Evolutionary conservation across 176 grass and related monocot species (phyloP).

Genomic region (Areca catechu): DNA sequence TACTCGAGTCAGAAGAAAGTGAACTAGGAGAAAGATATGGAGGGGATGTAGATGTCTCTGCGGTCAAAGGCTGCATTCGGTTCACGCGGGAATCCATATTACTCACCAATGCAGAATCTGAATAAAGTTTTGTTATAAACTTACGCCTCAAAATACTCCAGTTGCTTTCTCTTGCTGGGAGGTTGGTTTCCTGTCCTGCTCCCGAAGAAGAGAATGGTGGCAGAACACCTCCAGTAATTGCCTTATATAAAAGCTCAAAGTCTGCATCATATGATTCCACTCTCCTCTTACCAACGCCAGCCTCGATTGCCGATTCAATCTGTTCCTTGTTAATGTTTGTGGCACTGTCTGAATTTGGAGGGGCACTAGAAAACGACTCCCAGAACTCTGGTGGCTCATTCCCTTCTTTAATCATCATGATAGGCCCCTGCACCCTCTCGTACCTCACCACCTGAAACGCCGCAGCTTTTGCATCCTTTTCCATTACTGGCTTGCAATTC

Average conservation of each 20-base stretch:
- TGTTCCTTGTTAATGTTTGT: slow-evolving; percentile 47
- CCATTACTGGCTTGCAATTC: slow-evolving; percentile 69
- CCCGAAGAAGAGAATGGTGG: slow-evolving; percentile 77
- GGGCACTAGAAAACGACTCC: slow-evolving; percentile 65
- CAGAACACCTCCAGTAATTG: slow-evolving; percentile 72
- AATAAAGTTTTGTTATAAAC: slow-evolving; percentile 61
- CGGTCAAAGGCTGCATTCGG: slow-evolving; percentile 29
- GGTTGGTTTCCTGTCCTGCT: slow-evolving; percentile 54
- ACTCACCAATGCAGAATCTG: slow-evolving; percentile 50
- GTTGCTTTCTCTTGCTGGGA: slow-evolving; percentile 83
- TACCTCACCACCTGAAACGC: slow-evolving; percentile 94
- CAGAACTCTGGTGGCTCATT: slow-evolving; percentile 73
- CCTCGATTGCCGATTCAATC: slow-evolving; percentile 42
- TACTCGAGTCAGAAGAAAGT: slow-evolving; percentile 65
- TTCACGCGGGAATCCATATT: slow-evolving; percentile 42
- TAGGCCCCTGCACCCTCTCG: slow-evolving; percentile 81
- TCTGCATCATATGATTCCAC: slow-evolving; percentile 75
- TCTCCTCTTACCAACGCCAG: slow-evolving; percentile 36
- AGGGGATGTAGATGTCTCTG: slow-evolving; percentile 53
- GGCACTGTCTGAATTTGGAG: slow-evolving; percentile 36
- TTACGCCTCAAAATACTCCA: slow-evolving; percentile 78
- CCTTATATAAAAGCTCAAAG: slow-evolving; percentile 79
- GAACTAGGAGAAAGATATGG: slow-evolving; percentile 87
- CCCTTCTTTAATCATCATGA: slow-evolving; percentile 68
- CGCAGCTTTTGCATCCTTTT: slow-evolving; percentile 75